Evolutionary conservation across 2,329 filamentous ascomycete species (phyloP), one percentile per base, ranked within the genome.

Genomic region (Exophiala phaeomuriformis): DNA sequence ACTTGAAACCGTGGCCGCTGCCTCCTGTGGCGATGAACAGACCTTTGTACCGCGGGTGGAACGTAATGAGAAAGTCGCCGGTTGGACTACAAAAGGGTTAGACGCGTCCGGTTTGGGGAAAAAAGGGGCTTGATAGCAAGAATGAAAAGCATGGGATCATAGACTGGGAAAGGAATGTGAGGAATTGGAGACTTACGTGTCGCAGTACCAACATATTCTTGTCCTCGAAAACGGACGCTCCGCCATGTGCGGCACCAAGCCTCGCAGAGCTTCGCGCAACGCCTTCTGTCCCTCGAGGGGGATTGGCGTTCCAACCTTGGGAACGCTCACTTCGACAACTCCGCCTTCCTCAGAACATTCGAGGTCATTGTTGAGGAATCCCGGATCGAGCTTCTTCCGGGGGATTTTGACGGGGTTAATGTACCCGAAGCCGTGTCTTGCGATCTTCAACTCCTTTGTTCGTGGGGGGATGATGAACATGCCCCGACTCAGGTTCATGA

Each of bases 191-290:
- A 53, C 58, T 53, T 53, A 61, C 62, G 85, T 89, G 70, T 89
- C 85, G 3, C 81, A 82, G 66, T 89, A 89, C 85, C 85, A 89
- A 71, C 85, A 89, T 49, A 88, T 70, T 28, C 83, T 75, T 1
- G 81, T 84, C 49, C 74, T 72, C 53, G 71, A 70, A 71, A 86
- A 88, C 1, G 80, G 78, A 29, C 85, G 74, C 28, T 77, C 73
- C 47, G 74, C 75, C 12, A 87, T 73, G 9, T 58, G 57, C 28
- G 59, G 61, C 6, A 87, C 72, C 62, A 86, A 77, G 55, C 81
- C 75, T 8, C 69, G 72, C 29, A 90, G 70, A 1, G 79, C 85
- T 1, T 71, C 68, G 28, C 85, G 79, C 59, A 88, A 79, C 28
- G 79, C 81, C 27, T 70, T 64, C 55, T 83, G 77, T 37, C 80